phyloP scores from a whole-genome alignment of 2,329 filamentous ascomycete species.

The Xylariaceae sp. region DNA sequence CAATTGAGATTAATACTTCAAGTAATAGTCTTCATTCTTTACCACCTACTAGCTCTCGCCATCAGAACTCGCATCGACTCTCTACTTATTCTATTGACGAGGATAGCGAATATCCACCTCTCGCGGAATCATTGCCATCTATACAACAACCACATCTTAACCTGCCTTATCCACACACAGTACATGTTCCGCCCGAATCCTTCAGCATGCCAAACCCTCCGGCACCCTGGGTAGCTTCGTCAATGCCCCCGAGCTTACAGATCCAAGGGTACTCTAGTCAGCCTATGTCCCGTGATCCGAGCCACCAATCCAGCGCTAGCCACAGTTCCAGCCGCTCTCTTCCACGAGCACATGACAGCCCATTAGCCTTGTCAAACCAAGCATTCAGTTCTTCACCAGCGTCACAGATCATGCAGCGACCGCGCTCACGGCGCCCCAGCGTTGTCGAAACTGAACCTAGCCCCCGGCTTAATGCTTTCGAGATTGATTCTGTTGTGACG shows the following conservation, averaged over 20 bases:
- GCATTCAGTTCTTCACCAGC: slow-evolving; percentile 32
- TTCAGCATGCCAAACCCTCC: slow-evolving; percentile 24
- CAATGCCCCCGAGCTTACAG: slow-evolving; percentile 29
- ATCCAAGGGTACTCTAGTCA: slow-evolving; percentile 53
- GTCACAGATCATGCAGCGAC: slow-evolving; percentile 36
- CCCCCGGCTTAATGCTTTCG: slow-evolving; percentile 40
- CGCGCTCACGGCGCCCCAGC: slow-evolving; percentile 43
- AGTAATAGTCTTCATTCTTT: slow-evolving; percentile 37
- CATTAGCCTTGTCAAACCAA: slow-evolving; percentile 14
- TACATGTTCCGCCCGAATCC: slow-evolving; percentile 29
- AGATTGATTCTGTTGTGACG: slow-evolving; percentile 34
- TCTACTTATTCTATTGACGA: slow-evolving; percentile 28
- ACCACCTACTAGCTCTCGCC: slow-evolving; percentile 12
- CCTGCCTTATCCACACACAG: slow-evolving; percentile 34
- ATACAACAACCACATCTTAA: slow-evolving; percentile 1
- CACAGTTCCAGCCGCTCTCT: slow-evolving; percentile 33
- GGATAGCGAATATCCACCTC: slow-evolving; percentile 22
- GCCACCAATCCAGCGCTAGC: slow-evolving; percentile 46
- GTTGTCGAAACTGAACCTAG: slow-evolving; percentile 54
- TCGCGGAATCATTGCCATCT: slow-evolving; percentile 2
- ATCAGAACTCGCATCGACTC: slow-evolving; percentile 19
- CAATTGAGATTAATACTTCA: slow-evolving; percentile 38
- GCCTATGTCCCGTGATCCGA: slow-evolving; percentile 56
- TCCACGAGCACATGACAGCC: slow-evolving; percentile 10
- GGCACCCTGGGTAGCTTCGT: slow-evolving; percentile 35